Percentiles rank a stretch among this genome's conserved stretches.
phyloP scores from a whole-genome alignment of 129 eudicot genomes.

The Flaveria trinervia region DNA sequence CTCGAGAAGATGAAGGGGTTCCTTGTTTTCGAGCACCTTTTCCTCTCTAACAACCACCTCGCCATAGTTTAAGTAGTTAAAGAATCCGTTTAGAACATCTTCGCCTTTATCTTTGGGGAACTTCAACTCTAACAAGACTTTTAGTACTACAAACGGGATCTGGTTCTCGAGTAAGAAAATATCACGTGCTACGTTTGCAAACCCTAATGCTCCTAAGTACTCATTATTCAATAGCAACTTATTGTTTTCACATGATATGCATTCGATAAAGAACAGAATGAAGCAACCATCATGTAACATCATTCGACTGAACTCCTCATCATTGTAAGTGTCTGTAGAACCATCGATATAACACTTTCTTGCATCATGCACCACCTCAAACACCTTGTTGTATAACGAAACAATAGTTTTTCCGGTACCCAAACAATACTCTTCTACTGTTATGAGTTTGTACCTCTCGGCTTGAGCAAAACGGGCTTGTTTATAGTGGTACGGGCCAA shows the following conservation, averaged over 20 bases:
- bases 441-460: constrained; percentile 20
- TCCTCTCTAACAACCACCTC: constrained; percentile 17
- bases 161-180: constrained; percentile 46
- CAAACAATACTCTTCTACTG: constrained; percentile 17
- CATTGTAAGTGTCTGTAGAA: constrained; percentile 16
- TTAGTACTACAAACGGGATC: constrained; percentile 34
- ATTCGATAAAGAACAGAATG: constrained; percentile 33
- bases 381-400: constrained; percentile 27
- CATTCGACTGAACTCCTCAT: constrained; percentile 29
- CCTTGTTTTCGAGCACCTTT: constrained; percentile 22
- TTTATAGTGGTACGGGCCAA: constrained; percentile 37
- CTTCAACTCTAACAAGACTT: constrained; percentile 24
- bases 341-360: constrained; percentile 32
- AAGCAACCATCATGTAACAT: constrained; percentile 46
- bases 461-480: neutral
- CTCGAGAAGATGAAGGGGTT: constrained; percentile 42
- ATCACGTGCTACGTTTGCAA: constrained; percentile 30
- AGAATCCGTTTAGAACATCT: constrained; percentile 24
- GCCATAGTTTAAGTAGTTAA: constrained; percentile 36
- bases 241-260: constrained; percentile 1
- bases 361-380: constrained; percentile 18
- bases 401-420: neutral
- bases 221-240: constrained; percentile 29
- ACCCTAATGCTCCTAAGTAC: constrained; percentile 34
- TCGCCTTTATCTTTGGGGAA: constrained; percentile 34